Evolutionary conservation across 768 basidiomycete species (phyloP), one percentile per base, ranked within the genome.

Genomic region (Botryobasidium botryosum): DNA sequence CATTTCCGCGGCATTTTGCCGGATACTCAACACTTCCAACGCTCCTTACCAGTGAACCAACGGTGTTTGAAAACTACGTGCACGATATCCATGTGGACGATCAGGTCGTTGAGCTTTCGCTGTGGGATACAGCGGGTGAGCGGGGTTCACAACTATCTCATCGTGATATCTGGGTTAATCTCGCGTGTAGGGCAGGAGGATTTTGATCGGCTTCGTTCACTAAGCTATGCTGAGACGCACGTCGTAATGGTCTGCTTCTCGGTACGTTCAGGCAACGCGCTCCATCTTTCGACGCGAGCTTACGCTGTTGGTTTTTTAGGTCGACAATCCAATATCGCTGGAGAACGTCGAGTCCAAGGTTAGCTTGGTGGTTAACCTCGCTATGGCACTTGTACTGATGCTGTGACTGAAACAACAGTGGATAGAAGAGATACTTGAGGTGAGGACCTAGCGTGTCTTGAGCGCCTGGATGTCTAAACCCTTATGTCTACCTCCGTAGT

Each of bases 81-180:
- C 84, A 91, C 58, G 84, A 90, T 52, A 66, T 91, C 44, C 69
- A 70, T 52, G 75, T 92, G 23, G 90, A 96, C 52, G 87, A 86
- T 27, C 79, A 86, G 53, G 60, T 72, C 25, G 79, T 96, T 12
- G 91, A 97, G 56, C 68, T 99, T 35, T 86, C 87, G 58, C 58
- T 97, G 51, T 97, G 92, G 92, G 92, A 97, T 59, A 97, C 92
- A 36, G 92, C 92, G 36, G 91, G 92, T 88, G 57, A 48, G 72
- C n/a, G n/a, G n/a, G n/a, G n/a, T n/a, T n/a, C n/a, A n/a, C n/a
- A n/a, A 62, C 40, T 41, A 28, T 12, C 35, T 32, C 24, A 18
- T 23, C 21, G 18, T 28, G 36, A 26, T 33, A 21, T 29, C 2
- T 40, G 24, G 13, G 17, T 35, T 27, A 12, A 44, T 46, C 32